Conservation (phyloP, 2,329 filamentous ascomycete genomes). For the Stemphylium vesicarium region DNA sequence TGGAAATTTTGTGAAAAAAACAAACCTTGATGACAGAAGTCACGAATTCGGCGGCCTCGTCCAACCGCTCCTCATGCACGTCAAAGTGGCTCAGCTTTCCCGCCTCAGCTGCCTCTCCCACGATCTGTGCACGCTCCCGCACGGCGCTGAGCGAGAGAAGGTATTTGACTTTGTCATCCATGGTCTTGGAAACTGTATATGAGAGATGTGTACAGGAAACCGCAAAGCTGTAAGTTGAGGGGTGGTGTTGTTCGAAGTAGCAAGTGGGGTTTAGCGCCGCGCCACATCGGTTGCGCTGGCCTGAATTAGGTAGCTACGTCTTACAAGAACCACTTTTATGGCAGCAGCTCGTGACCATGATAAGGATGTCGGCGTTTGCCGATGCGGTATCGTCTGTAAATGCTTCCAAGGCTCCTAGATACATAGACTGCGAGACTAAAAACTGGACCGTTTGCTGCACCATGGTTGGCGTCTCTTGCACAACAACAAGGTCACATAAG, state of each 20-base stretch:
- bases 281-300: conserved; percentile 1
- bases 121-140: conserved; percentile 35
- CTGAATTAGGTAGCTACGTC: conserved; percentile 10
- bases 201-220: background rate
- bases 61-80: conserved; percentile 80
- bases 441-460: no score
- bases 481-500: background rate
- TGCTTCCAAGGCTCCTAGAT: no score
- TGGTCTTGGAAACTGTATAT: conserved; percentile 2
- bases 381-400: background rate
- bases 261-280: conserved; percentile 14
- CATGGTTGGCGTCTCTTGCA: background rate
- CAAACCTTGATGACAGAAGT: conserved; percentile 86
- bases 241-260: conserved; percentile 9
- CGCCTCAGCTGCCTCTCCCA: conserved; percentile 32
- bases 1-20: background rate
- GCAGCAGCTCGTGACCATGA: conserved; percentile 10
- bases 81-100: conserved; percentile 77
- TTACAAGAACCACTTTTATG: conserved; percentile 10
- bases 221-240: conserved; percentile 1
- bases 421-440: no score
- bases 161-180: conserved; percentile 35
- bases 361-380: conserved; percentile 9
- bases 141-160: conserved; percentile 35
- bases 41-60: conserved; percentile 80